Percentiles rank a stretch among this genome's conserved stretches.
These are phyloP conservation scores for Macrolepiota fuliginosa DNA, from an alignment of 768 basidiomycete genomes.

Conservation along the genomic window DNA sequence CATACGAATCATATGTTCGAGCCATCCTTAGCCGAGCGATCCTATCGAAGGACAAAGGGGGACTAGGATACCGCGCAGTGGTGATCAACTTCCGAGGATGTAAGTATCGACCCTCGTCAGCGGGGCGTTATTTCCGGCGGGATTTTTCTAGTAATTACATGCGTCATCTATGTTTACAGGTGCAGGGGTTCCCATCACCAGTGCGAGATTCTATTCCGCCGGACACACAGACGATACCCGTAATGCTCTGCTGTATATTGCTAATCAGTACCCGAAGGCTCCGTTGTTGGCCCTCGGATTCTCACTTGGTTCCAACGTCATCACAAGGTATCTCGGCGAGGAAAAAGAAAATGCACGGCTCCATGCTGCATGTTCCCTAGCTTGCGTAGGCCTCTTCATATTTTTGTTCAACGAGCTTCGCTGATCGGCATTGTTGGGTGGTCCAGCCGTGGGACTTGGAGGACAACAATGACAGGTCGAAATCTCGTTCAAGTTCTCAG, in stretches of 20 bases:
- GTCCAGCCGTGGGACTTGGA: conserved; percentile 52
- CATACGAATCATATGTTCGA: conserved; percentile 88
- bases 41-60: conserved; percentile 70
- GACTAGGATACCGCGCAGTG: conserved; percentile 85
- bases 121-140: conserved; percentile 1
- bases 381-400: conserved; percentile 53
- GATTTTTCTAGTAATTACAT: conserved; percentile 15
- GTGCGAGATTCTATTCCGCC: conserved; percentile 81
- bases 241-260: conserved; percentile 74
- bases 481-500: conserved; percentile 18
- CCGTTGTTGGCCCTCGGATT: conserved; percentile 87
- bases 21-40: conserved; percentile 76
- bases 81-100: conserved; percentile 95
- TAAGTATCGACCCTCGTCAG: conserved; percentile 33
- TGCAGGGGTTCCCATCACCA: conserved; percentile 82
- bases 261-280: conserved; percentile 69
- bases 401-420: conserved; percentile 17
- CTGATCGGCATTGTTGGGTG: conserved; percentile 12
- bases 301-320: conserved; percentile 89
- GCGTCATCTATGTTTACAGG: conserved; percentile 39
- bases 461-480: conserved; percentile 45
- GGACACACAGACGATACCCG: conserved; percentile 90
- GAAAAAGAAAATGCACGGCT: conserved; percentile 67
- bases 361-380: conserved; percentile 64
- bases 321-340: conserved; percentile 87